These are phyloP conservation scores for Solanum pennellii DNA, from an alignment of 257 asterid genomes.

Conservation along the genomic window DNA sequence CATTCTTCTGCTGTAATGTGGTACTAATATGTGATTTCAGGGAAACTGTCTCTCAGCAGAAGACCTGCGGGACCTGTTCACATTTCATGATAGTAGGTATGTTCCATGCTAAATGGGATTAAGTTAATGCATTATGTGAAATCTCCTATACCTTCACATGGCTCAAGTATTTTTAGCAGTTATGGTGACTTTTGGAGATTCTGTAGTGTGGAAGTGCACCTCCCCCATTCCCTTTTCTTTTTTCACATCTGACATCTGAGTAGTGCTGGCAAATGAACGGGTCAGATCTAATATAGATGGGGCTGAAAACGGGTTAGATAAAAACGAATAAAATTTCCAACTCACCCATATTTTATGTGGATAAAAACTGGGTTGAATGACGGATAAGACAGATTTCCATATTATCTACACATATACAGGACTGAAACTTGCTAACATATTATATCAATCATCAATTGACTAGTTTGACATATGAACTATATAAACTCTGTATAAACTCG, in stretches of 20 bases:
- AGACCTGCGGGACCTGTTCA: conserved; percentile 89
- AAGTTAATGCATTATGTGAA: not conserved
- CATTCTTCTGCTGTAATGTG: not conserved
- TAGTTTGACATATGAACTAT: not conserved
- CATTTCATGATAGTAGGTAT: conserved; percentile 71
- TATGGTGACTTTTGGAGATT: not conserved
- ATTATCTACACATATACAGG: not conserved
- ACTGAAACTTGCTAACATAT: not conserved
- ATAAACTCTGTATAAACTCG: too few species aligned
- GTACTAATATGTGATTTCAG: conserved; percentile 27
- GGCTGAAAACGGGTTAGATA: not conserved
- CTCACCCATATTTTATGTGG: not conserved
- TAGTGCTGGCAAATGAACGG: not conserved
- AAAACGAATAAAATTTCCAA: not conserved
- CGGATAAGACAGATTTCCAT: not conserved
- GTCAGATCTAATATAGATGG: not conserved
- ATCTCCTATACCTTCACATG: not conserved
- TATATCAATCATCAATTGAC: not conserved
- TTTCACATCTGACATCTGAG: not conserved
- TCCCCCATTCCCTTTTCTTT: not conserved
- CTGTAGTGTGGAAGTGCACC: not conserved
- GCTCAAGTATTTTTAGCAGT: not conserved
- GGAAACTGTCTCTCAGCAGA: conserved; percentile 80
- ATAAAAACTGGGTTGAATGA: not conserved
- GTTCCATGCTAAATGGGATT: conserved; percentile 5